Conservation (phyloP, 495 filamentous ascomycete genomes). For the Xeromyces bisporus region DNA sequence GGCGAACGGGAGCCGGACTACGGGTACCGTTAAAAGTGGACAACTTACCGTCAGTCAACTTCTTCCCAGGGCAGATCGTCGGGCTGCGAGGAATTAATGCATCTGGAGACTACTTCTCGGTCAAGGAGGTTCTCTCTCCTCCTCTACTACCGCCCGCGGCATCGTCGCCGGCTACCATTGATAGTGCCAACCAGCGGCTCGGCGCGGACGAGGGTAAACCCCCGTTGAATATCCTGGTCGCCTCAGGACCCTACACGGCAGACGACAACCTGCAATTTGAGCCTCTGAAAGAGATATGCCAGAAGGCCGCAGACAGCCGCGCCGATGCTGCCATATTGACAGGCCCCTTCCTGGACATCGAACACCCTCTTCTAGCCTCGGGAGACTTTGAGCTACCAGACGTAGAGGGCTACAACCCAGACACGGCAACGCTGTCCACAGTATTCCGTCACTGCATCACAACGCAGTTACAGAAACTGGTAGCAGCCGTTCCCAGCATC, state of each 20-base stretch:
- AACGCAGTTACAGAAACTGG: slow-evolving; percentile 46
- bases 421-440: slow-evolving; percentile 60
- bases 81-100: slow-evolving; percentile 76
- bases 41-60: slow-evolving; percentile 49
- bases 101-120: slow-evolving; percentile 66
- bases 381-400: slow-evolving; percentile 85
- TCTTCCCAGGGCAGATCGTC: slow-evolving; percentile 92
- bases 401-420: slow-evolving; percentile 47
- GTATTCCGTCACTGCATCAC: slow-evolving; percentile 70
- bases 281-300: slow-evolving; percentile 63
- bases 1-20: slow-evolving; percentile 65
- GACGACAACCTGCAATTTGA: slow-evolving; percentile 85
- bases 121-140: slow-evolving; percentile 55
- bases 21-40: slow-evolving; percentile 67
- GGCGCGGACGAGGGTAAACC: slow-evolving; percentile 40
- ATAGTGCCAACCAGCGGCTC: slow-evolving; percentile 47
- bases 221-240: slow-evolving; percentile 60
- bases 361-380: slow-evolving; percentile 74
- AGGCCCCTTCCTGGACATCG: slow-evolving; percentile 79
- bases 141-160: slow-evolving; percentile 56
- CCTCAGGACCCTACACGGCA: slow-evolving; percentile 77
- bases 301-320: slow-evolving; percentile 51
- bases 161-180: slow-evolving; percentile 40
- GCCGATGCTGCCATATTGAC: slow-evolving; percentile 67
- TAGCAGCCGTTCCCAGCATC: slow-evolving; percentile 50